Base-by-base conservation (phyloP, 352 stramenopile species). In the Globisporangium apiculatum region DNA sequence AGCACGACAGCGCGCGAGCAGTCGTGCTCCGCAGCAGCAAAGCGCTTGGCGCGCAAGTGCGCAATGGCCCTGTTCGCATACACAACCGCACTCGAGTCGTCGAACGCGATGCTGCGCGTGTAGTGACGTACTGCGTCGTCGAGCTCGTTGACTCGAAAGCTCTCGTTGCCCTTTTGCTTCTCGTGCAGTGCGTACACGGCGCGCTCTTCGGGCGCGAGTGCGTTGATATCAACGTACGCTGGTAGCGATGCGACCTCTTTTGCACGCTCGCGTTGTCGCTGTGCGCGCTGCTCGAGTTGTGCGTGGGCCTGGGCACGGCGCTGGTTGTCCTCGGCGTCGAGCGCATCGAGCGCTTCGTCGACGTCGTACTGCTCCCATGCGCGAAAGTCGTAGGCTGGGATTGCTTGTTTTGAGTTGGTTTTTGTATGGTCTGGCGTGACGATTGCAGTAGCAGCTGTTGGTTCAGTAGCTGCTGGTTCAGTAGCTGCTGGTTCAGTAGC, bases 91-190 rank as follows among this genome's bases (percentile, higher is more conserved):
- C 90, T 84, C 10, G 72, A 68, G 59, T 86, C 75, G 50, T 94
- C 69, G 51, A 96, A 89, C 17, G 86, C 76, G 59, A 97, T 78
- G 52, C 83, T 92, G n/a, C 85, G 73, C 5, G 89, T 95, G 68
- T 98, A 98, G 62, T 84, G 94, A 17, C 88, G 49, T 14, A 94
- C 57, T 5, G 92, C 86, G 24, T 91, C 81, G 17, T 97, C 81
- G 45, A 87, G 81, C 52, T 98, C 89, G 31, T 79, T 76, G 7
- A 69, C 74, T 40, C 79, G 77, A 70, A 97, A 97, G 57, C 79
- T 91, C 64, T 98, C 94, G 62, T 98, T 98, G 8, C 94, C 94
- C 61, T 98, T 98, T 47, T 96, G 73, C 64, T 96, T 95, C 59
- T 98, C 94, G 42, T 86, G 68, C 9, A 71, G 65, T 18, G 83